These are phyloP conservation scores for Claviceps sp. DNA, from an alignment of 2,329 filamentous ascomycete species.

Conservation along the genomic window DNA sequence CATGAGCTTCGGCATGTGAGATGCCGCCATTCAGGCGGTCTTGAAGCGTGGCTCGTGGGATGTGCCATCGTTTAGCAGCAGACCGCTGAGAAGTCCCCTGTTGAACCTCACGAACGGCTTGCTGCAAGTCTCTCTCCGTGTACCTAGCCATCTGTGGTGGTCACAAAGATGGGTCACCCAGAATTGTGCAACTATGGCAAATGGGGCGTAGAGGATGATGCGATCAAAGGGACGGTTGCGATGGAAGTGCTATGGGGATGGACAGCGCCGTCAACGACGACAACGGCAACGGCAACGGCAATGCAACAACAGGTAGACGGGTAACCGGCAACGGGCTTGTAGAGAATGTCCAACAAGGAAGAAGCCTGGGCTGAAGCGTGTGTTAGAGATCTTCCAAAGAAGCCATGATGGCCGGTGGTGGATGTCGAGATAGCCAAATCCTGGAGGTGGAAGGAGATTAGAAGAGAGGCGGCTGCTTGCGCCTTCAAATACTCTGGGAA, in stretches of 20 bases:
- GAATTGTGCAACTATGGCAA: not conserved
- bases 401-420: conserved; percentile 5
- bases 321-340: conserved; percentile 3
- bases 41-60: conserved; percentile 8
- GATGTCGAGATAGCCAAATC: conserved; percentile 6
- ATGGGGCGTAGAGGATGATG: not conserved
- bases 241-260: not conserved
- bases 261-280: not conserved
- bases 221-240: not conserved
- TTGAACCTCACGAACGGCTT: conserved; percentile 8
- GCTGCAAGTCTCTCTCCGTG: conserved; percentile 7
- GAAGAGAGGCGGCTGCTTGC: conserved; percentile 4
- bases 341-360: conserved; percentile 6
- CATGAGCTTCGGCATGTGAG: conserved; percentile 8
- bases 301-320: not conserved
- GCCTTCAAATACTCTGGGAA: conserved; percentile 7
- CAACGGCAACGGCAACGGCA: not conserved
- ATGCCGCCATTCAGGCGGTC: conserved; percentile 8
- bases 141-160: conserved; percentile 7
- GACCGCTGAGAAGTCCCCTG: conserved; percentile 8
- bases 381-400: conserved; percentile 7
- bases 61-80: conserved; percentile 7
- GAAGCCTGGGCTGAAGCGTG: conserved; percentile 6
- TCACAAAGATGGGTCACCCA: not conserved
- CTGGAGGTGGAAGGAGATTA: conserved; percentile 2